A percentile compares a stretch with the other conserved stretches of the same genome.
phyloP scores from a whole-genome alignment of 345 rosid species.

The Brassica napus region DNA sequence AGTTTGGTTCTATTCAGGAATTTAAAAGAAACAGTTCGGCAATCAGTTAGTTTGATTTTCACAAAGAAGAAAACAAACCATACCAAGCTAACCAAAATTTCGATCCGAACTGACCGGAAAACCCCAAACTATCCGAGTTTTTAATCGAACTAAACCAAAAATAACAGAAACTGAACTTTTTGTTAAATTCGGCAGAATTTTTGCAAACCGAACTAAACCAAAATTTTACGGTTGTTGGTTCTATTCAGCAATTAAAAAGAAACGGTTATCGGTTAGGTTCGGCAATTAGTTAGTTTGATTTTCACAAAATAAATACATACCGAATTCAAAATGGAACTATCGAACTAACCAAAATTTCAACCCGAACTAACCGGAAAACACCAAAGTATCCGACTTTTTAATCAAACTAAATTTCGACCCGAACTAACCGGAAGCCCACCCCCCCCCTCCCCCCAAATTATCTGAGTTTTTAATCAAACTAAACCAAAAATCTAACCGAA shows the following conservation, averaged over 20 bases:
- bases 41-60: not conserved
- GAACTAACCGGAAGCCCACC: no score
- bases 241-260: no score
- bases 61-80: not conserved
- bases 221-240: no score
- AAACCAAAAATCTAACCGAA: not conserved
- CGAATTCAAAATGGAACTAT: no score
- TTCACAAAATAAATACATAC: no score
- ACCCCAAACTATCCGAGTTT: not conserved
- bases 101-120: not conserved
- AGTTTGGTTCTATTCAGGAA: not conserved
- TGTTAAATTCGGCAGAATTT: not conserved
- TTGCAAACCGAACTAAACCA: not conserved
- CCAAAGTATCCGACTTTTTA: no score
- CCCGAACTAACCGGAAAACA: no score
- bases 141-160: not conserved
- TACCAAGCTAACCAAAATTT: not conserved
- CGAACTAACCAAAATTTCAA: no score
- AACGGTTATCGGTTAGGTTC: no score
- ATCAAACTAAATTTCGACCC: not conserved
- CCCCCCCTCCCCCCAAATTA: no score
- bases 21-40: not conserved
- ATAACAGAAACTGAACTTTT: not conserved
- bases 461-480: no score
- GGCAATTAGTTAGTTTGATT: no score